Percentiles rank a stretch among this genome's conserved stretches.
These are phyloP conservation scores for Hibiscus tridactylites DNA, from an alignment of 345 rosid genomes.

Conservation along the genomic window DNA sequence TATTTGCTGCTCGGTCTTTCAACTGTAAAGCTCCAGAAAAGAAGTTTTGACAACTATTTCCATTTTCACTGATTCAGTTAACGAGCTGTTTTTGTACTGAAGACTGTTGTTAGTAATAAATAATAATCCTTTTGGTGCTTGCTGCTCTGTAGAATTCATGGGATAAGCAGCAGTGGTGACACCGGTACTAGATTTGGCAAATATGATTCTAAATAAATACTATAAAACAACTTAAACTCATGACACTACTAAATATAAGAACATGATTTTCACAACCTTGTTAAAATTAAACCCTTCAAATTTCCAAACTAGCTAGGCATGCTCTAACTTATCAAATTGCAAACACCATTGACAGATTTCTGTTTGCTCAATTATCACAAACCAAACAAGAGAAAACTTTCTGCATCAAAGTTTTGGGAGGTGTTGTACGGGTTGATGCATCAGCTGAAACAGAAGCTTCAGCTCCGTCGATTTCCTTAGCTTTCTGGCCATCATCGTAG, in stretches of 20 bases:
- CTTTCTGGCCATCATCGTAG: constrained; percentile 31
- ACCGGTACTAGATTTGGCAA: neutral
- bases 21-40: neutral
- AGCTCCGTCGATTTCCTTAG: constrained; percentile 35
- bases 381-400: constrained; percentile 49
- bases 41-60: neutral
- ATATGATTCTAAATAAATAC: no score
- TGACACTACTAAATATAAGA: neutral
- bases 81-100: no score
- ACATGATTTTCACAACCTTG: neutral
- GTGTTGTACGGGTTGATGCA: constrained; percentile 4
- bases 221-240: no score
- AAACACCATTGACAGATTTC: neutral
- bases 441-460: constrained; percentile 19
- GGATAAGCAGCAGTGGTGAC: constrained; percentile 51
- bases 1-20: neutral
- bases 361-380: constrained; percentile 30
- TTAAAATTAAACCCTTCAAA: neutral
- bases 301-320: neutral
- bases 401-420: constrained; percentile 26
- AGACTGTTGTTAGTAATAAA: neutral
- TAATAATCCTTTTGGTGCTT: constrained; percentile 11
- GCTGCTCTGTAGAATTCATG: constrained; percentile 56
- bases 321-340: neutral
- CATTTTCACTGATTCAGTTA: no score